Evolutionary conservation across 192 early-diverging fungal genomes (phyloP), one percentile per base, ranked within the genome.

Genomic region (Bifiguratus adelaidae): DNA sequence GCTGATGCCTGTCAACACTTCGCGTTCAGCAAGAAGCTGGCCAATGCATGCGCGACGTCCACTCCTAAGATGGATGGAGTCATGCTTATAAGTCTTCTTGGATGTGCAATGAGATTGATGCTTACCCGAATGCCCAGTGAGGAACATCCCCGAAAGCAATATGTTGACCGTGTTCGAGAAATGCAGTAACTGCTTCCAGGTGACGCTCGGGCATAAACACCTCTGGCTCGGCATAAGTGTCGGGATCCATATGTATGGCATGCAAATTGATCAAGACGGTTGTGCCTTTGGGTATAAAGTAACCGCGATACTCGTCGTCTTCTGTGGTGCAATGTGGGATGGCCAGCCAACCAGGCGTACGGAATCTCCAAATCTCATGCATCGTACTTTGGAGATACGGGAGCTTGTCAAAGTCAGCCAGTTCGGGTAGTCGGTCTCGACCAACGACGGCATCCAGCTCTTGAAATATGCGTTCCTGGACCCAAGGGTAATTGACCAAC

Each of bases 231-330:
- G 60, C 59, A 21, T 67, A 81, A 43, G 47, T 45, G 2, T 19
- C 23, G 3, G 55, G 47, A 27, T 68, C 56, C n/a, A 45, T 27
- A 37, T 81, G 72, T 40, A 79, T 62, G 7, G 74, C 70, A 59
- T 70, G 65, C 7, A 73, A 30, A 34, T 81, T 74, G 35, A 79
- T 58, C 37, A 73, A 51, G 6, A 79, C 50, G 32, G 63, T 69
- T 0, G 77, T 55, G 1, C 63, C 59, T 50, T 67, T 60, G 13
- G 77, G 72, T 30, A 81, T 63, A 2, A 62, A 50, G 53, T 65
- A 75, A 2, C 49, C 47, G 2, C 68, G 71, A 29, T 68, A 68
- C 0, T 44, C 44, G 34, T 63, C 61, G 20, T 47, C 38, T 44
- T 53, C 16, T 16, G 38, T 59, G 3, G 61, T 55, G 0, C 55